A percentile compares a stretch with the other conserved stretches of the same genome.
Conservation (phyloP, 495 filamentous ascomycete genomes). For the Cenococcum geophilum region DNA sequence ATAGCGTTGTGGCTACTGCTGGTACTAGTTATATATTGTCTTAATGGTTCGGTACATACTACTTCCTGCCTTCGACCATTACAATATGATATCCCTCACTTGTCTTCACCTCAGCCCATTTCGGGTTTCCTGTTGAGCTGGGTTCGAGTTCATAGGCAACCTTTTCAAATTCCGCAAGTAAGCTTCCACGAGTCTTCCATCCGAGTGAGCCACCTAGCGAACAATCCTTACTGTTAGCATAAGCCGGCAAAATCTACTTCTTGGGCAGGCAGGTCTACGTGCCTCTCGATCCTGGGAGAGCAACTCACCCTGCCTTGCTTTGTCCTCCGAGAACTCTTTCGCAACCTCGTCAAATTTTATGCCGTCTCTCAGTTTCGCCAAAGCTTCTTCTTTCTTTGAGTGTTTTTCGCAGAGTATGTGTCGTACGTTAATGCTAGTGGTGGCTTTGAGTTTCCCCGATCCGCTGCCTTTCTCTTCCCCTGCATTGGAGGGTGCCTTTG, state of each 20-base stretch:
- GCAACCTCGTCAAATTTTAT: conserved; percentile 87
- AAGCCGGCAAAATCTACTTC: neutral
- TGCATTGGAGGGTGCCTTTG: conserved; percentile 32
- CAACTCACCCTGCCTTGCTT: conserved; percentile 65
- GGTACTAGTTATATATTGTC: too few species aligned
- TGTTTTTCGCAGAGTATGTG: conserved; percentile 93
- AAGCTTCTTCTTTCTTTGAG: conserved; percentile 78
- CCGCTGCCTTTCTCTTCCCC: conserved; percentile 41
- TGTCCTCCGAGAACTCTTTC: conserved; percentile 79
- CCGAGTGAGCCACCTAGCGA: conserved; percentile 70
- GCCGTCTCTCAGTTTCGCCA: conserved; percentile 69
- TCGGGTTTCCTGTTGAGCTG: conserved; percentile 68
- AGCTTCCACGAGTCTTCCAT: conserved; percentile 70
- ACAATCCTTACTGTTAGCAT: conserved; percentile 8
- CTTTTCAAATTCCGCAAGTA: conserved; percentile 72
- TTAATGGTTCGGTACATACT: too few species aligned
- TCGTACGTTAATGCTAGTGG: conserved; percentile 73
- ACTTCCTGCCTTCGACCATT: conserved; percentile 76
- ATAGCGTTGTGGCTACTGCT: too few species aligned
- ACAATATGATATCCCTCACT: conserved; percentile 88
- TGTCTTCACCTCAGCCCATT: conserved; percentile 76
- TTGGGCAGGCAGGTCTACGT: too few species aligned
- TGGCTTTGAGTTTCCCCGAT: conserved; percentile 57
- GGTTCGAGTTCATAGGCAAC: conserved; percentile 72
- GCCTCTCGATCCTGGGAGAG: neutral